phyloP scores from a whole-genome alignment of 2,329 filamentous ascomycete genomes.

The Aspergillus neoniger region DNA sequence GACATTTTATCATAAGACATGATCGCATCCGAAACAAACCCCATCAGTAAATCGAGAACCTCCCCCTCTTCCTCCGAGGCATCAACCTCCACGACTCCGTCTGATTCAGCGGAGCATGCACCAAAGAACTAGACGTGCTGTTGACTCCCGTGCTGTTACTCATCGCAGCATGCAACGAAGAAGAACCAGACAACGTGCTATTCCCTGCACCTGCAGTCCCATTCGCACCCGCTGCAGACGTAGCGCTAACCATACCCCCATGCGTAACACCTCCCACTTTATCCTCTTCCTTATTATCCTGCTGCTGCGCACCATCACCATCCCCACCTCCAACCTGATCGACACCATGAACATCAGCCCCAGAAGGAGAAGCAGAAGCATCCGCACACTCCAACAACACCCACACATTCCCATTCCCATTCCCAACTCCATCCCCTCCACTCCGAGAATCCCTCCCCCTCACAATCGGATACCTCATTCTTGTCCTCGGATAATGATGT shows the following conservation, averaged over 20 bases:
- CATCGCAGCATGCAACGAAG: neutral
- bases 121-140: neutral
- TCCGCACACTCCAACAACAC: slow-evolving; percentile 31
- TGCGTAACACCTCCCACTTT: neutral
- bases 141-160: neutral
- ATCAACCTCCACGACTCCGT: neutral
- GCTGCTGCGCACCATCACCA: neutral
- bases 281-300: neutral
- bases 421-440: slow-evolving; percentile 23
- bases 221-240: neutral
- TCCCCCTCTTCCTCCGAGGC: neutral
- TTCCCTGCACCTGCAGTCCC: neutral
- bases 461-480: too few species aligned
- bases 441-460: too few species aligned
- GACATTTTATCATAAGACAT: neutral
- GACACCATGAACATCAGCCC: neutral
- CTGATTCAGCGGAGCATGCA: neutral
- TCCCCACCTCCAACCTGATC: too few species aligned
- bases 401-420: slow-evolving; percentile 30
- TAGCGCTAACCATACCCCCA: neutral
- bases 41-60: neutral
- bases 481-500: too few species aligned
- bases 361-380: neutral
- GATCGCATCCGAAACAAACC: neutral
- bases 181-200: too few species aligned